Evolutionary conservation across 805 yeast genomes (phyloP), one percentile per base, ranked within the genome.

Genomic region (Ogataea nakhonphanomensis): DNA sequence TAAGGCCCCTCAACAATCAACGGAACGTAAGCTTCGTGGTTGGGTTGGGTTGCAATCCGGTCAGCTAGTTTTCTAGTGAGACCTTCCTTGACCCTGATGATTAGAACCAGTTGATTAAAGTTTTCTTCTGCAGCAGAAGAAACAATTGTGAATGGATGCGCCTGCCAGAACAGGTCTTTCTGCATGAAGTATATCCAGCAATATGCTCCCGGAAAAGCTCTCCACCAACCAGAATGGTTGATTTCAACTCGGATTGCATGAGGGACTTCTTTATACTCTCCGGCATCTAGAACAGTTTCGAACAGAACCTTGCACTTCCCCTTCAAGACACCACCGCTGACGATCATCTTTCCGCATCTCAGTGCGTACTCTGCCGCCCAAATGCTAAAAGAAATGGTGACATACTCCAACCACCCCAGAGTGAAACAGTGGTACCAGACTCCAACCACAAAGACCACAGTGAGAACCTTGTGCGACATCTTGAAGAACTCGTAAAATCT

Each of bases 341-440:
- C 54, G 10, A 72, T 38, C 2, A 86, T 59, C 39, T 87, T 71
- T 1, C 70, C 62, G 8, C 80, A 44, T 47, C 95, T 71, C 10
- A 74, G 53, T 0, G 77, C 44, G 40, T 90, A 66, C 55, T 88
- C 95, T 48, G 78, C 69, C 1, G 66, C 71, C 95, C 95, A 88
- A 7, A 87, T 67, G 0, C 77, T 81, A 44, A 77, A 70, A 7
- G 80, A 55, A 4, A 78, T 73, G 41, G 74, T 78, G 14, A 72
- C 51, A 63, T 71, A 76, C 41, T 68, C 73, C 49, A 70, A 68
- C 71, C 76, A 76, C 1, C 73, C 74, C 37, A 69, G 41, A n/a
- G 69, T 65, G 41, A 59, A 49, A 36, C 78, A 69, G 46, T 74
- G 79, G 34, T 65, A 64, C 70, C 74, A 73, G 14, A 69, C 58